These are phyloP conservation scores for Paecilomyces variotii DNA, from an alignment of 2,329 filamentous ascomycete species.

Conservation along the genomic window DNA sequence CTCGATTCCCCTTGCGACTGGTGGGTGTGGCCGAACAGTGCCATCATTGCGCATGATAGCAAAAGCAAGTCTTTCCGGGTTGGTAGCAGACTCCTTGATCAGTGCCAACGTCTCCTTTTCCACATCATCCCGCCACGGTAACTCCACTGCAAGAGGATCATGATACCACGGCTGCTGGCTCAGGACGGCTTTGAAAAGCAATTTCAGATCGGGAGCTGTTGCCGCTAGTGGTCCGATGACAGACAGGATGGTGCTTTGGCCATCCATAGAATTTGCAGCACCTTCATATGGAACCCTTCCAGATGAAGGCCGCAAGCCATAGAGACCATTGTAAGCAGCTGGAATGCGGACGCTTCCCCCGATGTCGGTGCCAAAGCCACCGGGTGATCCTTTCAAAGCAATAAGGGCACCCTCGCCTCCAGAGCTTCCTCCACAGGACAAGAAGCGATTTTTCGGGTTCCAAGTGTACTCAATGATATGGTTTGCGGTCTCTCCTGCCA, in stretches of 20 bases:
- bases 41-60: conserved; percentile 49
- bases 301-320: conserved; percentile 46
- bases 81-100: conserved; percentile 26
- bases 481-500: conserved; percentile 54
- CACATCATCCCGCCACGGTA: conserved; percentile 54
- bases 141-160: conserved; percentile 57
- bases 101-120: conserved; percentile 29
- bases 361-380: conserved; percentile 52
- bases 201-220: conserved; percentile 45
- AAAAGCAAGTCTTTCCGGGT: conserved; percentile 41
- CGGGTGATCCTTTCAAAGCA: conserved; percentile 44
- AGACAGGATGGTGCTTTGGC: conserved; percentile 55
- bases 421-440: conserved; percentile 50
- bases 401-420: conserved; percentile 53
- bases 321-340: conserved; percentile 52
- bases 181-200: conserved; percentile 52
- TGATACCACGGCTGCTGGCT: conserved; percentile 55
- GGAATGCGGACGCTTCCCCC: conserved; percentile 53
- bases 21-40: conserved; percentile 46
- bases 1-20: conserved; percentile 47
- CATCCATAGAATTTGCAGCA: conserved; percentile 56
- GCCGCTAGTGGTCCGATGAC: conserved; percentile 57
- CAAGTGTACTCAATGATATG: conserved; percentile 52
- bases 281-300: conserved; percentile 50
- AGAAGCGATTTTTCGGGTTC: conserved; percentile 49